phyloP scores from a whole-genome alignment of 768 basidiomycete genomes.

The Strobilomyces dryophilus region DNA sequence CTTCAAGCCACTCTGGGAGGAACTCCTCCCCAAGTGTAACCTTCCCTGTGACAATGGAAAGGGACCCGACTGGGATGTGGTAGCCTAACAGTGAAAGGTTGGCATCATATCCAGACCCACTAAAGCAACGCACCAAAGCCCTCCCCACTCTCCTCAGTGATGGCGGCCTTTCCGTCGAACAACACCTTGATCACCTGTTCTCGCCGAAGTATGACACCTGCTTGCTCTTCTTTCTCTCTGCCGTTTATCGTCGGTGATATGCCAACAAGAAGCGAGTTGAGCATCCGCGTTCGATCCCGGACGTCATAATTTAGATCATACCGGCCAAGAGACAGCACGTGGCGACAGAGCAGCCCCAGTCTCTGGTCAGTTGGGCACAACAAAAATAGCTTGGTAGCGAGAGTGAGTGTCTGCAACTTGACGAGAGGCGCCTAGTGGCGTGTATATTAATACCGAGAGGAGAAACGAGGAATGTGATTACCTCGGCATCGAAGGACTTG shows the following conservation, averaged over 20 bases:
- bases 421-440: slow-evolving; percentile 51
- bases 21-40: slow-evolving; percentile 37
- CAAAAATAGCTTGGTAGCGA: slow-evolving; percentile 82
- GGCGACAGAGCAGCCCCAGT: slow-evolving; percentile 54
- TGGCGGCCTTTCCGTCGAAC: slow-evolving; percentile 67
- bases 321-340: slow-evolving; percentile 79
- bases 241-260: slow-evolving; percentile 37
- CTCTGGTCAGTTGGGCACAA: slow-evolving; percentile 52
- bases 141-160: slow-evolving; percentile 36
- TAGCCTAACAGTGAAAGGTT: slow-evolving; percentile 28
- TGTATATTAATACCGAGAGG: not conserved
- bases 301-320: slow-evolving; percentile 91
- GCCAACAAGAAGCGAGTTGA: slow-evolving; percentile 65
- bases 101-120: slow-evolving; percentile 1
- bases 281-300: slow-evolving; percentile 82
- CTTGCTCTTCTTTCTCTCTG: slow-evolving; percentile 42
- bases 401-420: slow-evolving; percentile 79
- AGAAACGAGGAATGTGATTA: slow-evolving; percentile 24
- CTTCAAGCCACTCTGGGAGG: slow-evolving; percentile 86
- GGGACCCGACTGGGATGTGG: slow-evolving; percentile 55
- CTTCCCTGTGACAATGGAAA: slow-evolving; percentile 58
- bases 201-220: slow-evolving; percentile 73
- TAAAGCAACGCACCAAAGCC: slow-evolving; percentile 28
- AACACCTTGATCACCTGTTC: slow-evolving; percentile 81
- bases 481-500: slow-evolving; percentile 72